These are phyloP conservation scores for Saprolegnia diclina DNA, from an alignment of 352 stramenopile genomes.

Conservation along the genomic window DNA sequence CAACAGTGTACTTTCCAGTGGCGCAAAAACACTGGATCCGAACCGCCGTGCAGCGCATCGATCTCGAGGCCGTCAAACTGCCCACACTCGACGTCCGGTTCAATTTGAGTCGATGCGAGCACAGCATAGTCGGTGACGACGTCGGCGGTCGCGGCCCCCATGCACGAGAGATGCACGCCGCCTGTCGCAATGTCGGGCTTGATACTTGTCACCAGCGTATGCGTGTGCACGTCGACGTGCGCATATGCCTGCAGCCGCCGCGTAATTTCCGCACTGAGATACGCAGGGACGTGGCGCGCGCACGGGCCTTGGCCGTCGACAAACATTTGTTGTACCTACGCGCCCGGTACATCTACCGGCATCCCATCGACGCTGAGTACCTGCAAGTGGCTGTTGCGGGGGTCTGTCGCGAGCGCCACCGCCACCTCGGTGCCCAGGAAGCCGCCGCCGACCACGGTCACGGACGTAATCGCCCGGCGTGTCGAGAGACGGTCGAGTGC, in stretches of 20 bases:
- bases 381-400: constrained; percentile 41
- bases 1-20: not conserved
- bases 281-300: constrained; percentile 70
- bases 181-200: constrained; percentile 41
- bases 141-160: constrained; percentile 61
- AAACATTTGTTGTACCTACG: constrained; percentile 19
- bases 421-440: constrained; percentile 88
- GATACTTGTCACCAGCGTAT: constrained; percentile 75
- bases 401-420: constrained; percentile 59
- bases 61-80: constrained; percentile 70
- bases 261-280: constrained; percentile 73
- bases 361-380: constrained; percentile 46
- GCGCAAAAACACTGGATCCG: not conserved
- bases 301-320: constrained; percentile 10
- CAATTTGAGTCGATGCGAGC: constrained; percentile 88
- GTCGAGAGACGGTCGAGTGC: constrained; percentile 59
- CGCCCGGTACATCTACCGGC: constrained; percentile 36
- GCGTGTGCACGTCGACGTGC: constrained; percentile 50
- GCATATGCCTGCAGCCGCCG: constrained; percentile 46
- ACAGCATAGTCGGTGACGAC: constrained; percentile 88
- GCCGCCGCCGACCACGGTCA: constrained; percentile 84
- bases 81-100: constrained; percentile 70
- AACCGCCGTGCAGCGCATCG: constrained; percentile 73
- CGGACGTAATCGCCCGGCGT: constrained; percentile 42
- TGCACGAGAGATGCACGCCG: constrained; percentile 41